Evolutionary conservation across 2,329 filamentous ascomycete genomes (phyloP).

Genomic region (Talaromyces sp.): DNA sequence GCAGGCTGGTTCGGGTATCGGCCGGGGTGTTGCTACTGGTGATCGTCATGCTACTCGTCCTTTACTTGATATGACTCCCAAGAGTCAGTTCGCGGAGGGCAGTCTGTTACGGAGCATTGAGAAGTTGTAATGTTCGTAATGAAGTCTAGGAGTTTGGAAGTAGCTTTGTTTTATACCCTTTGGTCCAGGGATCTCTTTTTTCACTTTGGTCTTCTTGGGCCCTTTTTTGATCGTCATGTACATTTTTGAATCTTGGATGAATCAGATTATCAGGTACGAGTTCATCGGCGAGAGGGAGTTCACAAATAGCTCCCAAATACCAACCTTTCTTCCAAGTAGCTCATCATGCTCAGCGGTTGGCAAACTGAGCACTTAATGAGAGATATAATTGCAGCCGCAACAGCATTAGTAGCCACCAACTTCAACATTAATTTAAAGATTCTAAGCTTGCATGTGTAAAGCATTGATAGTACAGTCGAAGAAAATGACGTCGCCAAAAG

Average conservation of each 20-base stretch:
- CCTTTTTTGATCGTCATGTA: neutral
- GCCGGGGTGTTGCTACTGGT: slow-evolving; percentile 41
- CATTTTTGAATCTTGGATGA: neutral
- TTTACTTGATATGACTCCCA: slow-evolving; percentile 42
- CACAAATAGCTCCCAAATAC: no score
- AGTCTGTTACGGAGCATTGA: slow-evolving; percentile 43
- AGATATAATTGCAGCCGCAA: no score
- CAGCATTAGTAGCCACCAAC: no score
- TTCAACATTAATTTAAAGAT: no score
- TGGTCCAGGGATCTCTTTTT: neutral
- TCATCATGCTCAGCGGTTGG: no score
- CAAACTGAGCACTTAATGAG: no score
- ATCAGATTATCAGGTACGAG: neutral
- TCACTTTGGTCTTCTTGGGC: neutral
- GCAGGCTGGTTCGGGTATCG: slow-evolving; percentile 23
- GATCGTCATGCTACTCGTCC: slow-evolving; percentile 39
- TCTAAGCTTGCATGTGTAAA: no score
- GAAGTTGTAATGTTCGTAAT: slow-evolving; percentile 11
- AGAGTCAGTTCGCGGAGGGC: slow-evolving; percentile 45
- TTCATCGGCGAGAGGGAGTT: no score
- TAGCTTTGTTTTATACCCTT: neutral
- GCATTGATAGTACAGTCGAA: no score
- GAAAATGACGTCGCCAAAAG: neutral
- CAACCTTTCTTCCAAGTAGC: no score
- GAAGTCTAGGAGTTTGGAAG: neutral